phyloP scores from a whole-genome alignment of 2,329 filamentous ascomycete species.

The Penicillium sp. region DNA sequence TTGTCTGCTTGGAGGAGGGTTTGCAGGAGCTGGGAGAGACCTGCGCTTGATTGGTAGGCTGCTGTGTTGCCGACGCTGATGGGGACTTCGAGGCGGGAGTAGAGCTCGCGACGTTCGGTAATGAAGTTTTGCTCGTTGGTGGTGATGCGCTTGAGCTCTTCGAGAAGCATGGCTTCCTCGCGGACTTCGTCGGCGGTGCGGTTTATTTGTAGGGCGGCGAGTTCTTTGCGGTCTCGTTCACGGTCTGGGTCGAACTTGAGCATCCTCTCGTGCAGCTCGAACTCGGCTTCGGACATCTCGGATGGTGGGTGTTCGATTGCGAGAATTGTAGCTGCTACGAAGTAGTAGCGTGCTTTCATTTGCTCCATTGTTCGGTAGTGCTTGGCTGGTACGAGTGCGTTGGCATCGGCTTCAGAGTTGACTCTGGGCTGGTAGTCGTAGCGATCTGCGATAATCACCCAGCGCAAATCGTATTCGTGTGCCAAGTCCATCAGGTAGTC shows the following conservation, averaged over 20 bases:
- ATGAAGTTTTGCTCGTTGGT: constrained; percentile 83
- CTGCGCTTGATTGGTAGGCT: constrained; percentile 77
- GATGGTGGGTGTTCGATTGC: constrained; percentile 75
- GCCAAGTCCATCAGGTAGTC: constrained; percentile 81
- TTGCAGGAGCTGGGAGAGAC: constrained; percentile 76
- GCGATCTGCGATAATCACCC: constrained; percentile 88
- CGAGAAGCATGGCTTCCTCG: constrained; percentile 85
- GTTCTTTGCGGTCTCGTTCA: constrained; percentile 79
- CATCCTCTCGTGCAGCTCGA: constrained; percentile 79
- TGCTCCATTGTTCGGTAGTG: constrained; percentile 77
- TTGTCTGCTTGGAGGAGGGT: constrained; percentile 82
- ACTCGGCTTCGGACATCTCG: constrained; percentile 86
- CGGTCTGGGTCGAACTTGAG: constrained; percentile 79
- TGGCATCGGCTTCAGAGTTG: constrained; percentile 29
- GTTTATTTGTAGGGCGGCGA: constrained; percentile 76
- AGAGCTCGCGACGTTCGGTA: constrained; percentile 83
- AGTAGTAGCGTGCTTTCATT: constrained; percentile 88
- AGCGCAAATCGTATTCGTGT: constrained; percentile 80
- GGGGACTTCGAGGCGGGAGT: constrained; percentile 82
- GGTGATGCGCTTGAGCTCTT: constrained; percentile 90
- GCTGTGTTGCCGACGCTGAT: constrained; percentile 67
- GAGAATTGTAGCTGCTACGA: constrained; percentile 80
- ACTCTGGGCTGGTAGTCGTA: constrained; percentile 66
- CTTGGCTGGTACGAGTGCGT: constrained; percentile 38
- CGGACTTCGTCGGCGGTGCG: constrained; percentile 83